Percentiles rank a stretch among this genome's conserved stretches.
Evolutionary conservation across 306 rosid species (phyloP).

Genomic region (Prosopis cineraria): DNA sequence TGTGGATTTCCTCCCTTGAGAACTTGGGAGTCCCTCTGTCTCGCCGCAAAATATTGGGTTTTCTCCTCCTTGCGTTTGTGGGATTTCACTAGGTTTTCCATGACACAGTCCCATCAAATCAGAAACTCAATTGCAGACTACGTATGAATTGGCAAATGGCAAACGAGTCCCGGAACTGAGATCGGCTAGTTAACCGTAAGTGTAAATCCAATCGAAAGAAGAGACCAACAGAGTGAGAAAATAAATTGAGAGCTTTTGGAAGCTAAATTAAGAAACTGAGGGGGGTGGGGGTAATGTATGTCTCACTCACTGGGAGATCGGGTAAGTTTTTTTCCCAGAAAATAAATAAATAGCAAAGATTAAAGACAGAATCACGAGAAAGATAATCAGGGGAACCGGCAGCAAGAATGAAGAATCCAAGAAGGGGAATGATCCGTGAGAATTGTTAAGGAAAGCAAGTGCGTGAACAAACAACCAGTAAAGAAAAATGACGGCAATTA

Average conservation of each 20-base stretch:
- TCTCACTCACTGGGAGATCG: background rate
- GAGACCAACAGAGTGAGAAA: background rate
- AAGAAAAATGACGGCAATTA: background rate
- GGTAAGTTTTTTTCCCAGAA: background rate
- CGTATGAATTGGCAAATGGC: background rate
- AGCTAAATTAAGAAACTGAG: constrained; percentile 4
- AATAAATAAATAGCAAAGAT: background rate
- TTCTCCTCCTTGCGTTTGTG: constrained; percentile 32
- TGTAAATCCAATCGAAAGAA: background rate
- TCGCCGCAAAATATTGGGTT: constrained; percentile 16
- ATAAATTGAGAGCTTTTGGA: constrained; percentile 3
- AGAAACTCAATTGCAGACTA: constrained; percentile 17
- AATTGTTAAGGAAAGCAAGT: constrained; percentile 27
- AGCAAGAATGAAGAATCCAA: constrained; percentile 23
- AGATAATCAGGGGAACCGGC: background rate
- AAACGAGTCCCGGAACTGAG: constrained; percentile 6
- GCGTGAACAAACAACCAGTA: constrained; percentile 22
- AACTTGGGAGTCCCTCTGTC: constrained; percentile 13
- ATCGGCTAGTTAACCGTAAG: background rate
- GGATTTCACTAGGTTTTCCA: constrained; percentile 40
- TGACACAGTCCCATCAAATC: constrained; percentile 53
- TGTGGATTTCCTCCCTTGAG: constrained; percentile 43
- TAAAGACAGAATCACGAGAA: constrained; percentile 25
- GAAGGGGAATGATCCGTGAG: constrained; percentile 25
- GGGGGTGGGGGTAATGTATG: background rate